Percentiles rank a stretch among this genome's conserved stretches.
Evolutionary conservation across 805 yeast genomes (phyloP).

Genomic region (Helenozyma baotianmanensis): DNA sequence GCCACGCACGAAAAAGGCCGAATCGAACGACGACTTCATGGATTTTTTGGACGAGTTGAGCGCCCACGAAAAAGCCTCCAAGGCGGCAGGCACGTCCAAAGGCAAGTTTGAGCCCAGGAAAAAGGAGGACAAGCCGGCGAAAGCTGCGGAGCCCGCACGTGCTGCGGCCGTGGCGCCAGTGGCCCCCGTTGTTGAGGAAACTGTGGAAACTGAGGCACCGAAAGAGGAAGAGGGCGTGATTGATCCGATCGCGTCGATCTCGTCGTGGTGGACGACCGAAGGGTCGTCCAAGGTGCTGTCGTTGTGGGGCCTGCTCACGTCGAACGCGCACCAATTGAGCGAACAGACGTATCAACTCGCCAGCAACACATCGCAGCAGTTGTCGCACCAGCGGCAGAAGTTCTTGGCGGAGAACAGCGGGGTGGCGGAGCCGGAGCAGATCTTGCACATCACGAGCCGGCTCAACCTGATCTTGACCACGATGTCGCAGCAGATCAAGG

Average conservation of each 20-base stretch:
- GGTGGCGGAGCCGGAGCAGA: constrained; percentile 23
- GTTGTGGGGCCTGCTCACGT: constrained; percentile 64
- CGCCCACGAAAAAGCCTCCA: constrained; percentile 44
- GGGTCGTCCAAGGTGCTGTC: constrained; percentile 64
- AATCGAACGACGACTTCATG: constrained; percentile 49
- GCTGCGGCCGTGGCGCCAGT: neutral
- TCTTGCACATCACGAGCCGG: constrained; percentile 22
- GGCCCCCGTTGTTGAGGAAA: neutral
- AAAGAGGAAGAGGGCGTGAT: constrained; percentile 22
- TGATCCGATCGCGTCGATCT: constrained; percentile 62
- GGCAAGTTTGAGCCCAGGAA: constrained; percentile 34
- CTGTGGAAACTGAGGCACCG: constrained; percentile 2
- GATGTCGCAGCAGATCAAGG: constrained; percentile 40
- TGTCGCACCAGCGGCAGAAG: constrained; percentile 37
- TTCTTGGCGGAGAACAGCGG: constrained; percentile 23
- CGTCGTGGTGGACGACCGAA: constrained; percentile 72
- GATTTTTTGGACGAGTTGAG: constrained; percentile 68
- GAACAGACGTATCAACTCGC: constrained; percentile 51
- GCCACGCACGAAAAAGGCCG: constrained; percentile 17
- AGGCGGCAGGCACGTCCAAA: constrained; percentile 13
- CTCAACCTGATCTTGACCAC: constrained; percentile 30
- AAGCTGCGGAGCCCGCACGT: neutral
- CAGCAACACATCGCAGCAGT: constrained; percentile 37
- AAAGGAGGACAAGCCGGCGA: constrained; percentile 2
- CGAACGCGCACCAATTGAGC: constrained; percentile 44